Conservation (phyloP, 352 stramenopile species). For the Phytophthora meadii region DNA sequence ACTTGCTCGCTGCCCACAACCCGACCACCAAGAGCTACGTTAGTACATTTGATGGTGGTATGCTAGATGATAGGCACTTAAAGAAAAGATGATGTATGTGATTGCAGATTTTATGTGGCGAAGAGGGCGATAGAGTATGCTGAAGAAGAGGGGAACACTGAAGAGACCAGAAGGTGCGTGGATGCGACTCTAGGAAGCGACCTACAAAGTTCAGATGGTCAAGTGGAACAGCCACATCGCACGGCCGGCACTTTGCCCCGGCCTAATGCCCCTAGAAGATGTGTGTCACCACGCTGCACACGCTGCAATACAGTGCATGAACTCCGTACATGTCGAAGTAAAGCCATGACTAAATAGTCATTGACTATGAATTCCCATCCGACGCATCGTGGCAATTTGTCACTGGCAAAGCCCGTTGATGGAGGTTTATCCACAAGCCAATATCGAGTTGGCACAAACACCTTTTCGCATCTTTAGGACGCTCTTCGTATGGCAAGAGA, state of each 20-base stretch:
- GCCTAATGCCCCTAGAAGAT: conserved; percentile 3
- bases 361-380: conserved; percentile 1
- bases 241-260: background rate
- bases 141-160: conserved; percentile 13
- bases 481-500: conserved; percentile 35
- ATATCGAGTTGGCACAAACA: too few species aligned
- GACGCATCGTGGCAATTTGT: background rate
- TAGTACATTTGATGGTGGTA: conserved; percentile 20
- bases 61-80: background rate
- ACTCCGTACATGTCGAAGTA: background rate
- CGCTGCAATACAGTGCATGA: background rate
- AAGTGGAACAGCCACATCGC: background rate
- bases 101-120: conserved; percentile 4
- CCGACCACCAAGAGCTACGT: conserved; percentile 16
- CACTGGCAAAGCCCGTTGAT: conserved; percentile 4
- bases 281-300: conserved; percentile 28
- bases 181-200: too few species aligned
- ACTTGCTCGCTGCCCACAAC: conserved; percentile 14
- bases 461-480: conserved; percentile 11
- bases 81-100: background rate
- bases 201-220: too few species aligned
- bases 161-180: conserved; percentile 16
- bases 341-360: background rate
- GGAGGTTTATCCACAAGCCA: background rate
- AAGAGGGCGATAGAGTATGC: background rate